Conservation (phyloP, 2,329 filamentous ascomycete species). For the Monosporascus sp. region DNA sequence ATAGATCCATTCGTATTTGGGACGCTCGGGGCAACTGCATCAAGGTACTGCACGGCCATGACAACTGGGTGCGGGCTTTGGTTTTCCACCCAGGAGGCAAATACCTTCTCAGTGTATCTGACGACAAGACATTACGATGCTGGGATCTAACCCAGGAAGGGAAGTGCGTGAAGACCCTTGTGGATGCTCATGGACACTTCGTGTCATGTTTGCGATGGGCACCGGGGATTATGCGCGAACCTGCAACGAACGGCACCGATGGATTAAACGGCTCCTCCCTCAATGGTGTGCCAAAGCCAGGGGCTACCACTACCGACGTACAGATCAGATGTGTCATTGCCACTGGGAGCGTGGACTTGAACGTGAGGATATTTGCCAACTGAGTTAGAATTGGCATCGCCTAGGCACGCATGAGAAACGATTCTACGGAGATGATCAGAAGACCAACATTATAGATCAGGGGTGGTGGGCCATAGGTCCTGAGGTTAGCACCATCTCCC, state of each 20-base stretch:
- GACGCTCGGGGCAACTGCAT: conserved; percentile 78
- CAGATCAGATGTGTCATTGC: conserved; percentile 81
- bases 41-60: conserved; percentile 80
- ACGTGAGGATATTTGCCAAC: conserved; percentile 71
- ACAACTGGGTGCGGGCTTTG: conserved; percentile 86
- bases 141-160: conserved; percentile 92
- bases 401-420: background rate
- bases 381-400: conserved; percentile 15
- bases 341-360: conserved; percentile 79
- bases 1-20: conserved; percentile 90
- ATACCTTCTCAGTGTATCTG: conserved; percentile 77
- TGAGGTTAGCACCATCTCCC: background rate
- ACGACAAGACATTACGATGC: conserved; percentile 89
- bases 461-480: background rate
- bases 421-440: background rate
- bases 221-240: conserved; percentile 64
- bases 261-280: conserved; percentile 35
- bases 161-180: conserved; percentile 78
- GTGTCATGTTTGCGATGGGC: conserved; percentile 86
- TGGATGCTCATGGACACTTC: conserved; percentile 76
- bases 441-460: background rate
- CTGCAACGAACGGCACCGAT: conserved; percentile 36
- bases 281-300: conserved; percentile 43
- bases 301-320: conserved; percentile 42
- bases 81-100: conserved; percentile 90